Evolutionary conservation across 2,329 filamentous ascomycete genomes (phyloP).

Genomic region (Penicillium sp.): DNA sequence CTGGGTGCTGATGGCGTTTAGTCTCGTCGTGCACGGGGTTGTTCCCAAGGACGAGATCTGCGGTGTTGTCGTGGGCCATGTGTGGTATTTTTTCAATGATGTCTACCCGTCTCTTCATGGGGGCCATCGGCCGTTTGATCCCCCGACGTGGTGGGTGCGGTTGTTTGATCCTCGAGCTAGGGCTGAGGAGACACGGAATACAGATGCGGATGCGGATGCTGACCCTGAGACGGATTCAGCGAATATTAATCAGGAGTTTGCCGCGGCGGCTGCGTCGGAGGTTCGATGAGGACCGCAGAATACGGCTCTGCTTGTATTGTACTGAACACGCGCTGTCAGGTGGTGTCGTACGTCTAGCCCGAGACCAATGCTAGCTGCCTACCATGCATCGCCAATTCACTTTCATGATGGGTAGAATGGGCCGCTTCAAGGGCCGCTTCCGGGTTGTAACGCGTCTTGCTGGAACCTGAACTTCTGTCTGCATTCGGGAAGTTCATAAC

Average conservation of each 20-base stretch:
- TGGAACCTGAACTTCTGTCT: not conserved
- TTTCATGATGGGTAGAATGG: not conserved
- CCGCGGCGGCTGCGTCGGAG: constrained; percentile 39
- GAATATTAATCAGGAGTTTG: constrained; percentile 36
- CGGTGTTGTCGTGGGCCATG: constrained; percentile 90
- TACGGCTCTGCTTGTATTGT: too few species aligned
- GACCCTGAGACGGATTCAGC: not conserved
- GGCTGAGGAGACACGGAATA: constrained; percentile 23
- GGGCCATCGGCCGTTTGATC: constrained; percentile 83
- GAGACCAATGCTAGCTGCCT: not conserved
- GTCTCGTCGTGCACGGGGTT: constrained; percentile 84
- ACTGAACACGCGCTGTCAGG: too few species aligned
- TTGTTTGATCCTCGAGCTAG: constrained; percentile 65
- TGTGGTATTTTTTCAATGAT: constrained; percentile 98
- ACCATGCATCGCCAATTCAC: not conserved
- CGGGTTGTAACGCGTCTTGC: not conserved
- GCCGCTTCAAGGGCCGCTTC: not conserved
- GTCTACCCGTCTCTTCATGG: constrained; percentile 92
- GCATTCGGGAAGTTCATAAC: not conserved
- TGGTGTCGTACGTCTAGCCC: too few species aligned
- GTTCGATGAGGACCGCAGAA: constrained; percentile 31
- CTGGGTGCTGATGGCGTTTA: constrained; percentile 94
- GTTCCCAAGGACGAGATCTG: constrained; percentile 96
- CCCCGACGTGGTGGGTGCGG: constrained; percentile 86
- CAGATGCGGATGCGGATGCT: constrained; percentile 29